Evolutionary conservation across 75 land plant species (phyloP), one percentile per base, ranked within the genome.

Genomic region (Pseudotsuga menziesii): DNA sequence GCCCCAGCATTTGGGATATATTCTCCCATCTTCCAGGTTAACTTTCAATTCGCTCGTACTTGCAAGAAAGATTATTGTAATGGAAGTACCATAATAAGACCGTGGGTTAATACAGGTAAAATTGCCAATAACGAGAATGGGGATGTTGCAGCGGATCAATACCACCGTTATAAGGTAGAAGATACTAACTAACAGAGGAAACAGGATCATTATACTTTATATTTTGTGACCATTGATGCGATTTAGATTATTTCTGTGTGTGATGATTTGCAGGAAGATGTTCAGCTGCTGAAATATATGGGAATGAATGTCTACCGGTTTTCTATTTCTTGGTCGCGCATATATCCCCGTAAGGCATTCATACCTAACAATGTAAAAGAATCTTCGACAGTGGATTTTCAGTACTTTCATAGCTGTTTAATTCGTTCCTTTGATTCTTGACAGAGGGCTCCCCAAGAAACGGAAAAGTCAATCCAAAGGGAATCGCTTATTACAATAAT

Each of bases 121-220:
- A 79, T 90, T 26, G 26, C 85, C 26, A 91, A 90, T 79, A 81
- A 79, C 29, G 83, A 91, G 79, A 94, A 90, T 79, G 97, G 85
- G 26, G 93, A 92, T 81, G 84, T 87, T 6, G 81, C 95, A 5
- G 87, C 69, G 27, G 89, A 94, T 74, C 93, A 94, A 20, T 94
- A 94, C 77, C 97, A 94, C 73, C 87, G 78, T 0, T 94, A 85
- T 56, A 52, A 60, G 78, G 97, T 90, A 82, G 2, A 27, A 48
- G 2, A 9, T 9, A 48, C 11, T 48, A 48, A 9, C 9, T 48
- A 48, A 11, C 12, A 8, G 52, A 48, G 9, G 11, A 0, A 8
- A 11, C 48, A 41, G 52, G 9, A 9, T 48, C 12, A 48, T 48
- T 48, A 48, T 9, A 48, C 11, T 7, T 44, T 44, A 48, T 48